Evolutionary conservation across 2,329 filamentous ascomycete species (phyloP).

Genomic region (Pseudogymnoascus sp.): DNA sequence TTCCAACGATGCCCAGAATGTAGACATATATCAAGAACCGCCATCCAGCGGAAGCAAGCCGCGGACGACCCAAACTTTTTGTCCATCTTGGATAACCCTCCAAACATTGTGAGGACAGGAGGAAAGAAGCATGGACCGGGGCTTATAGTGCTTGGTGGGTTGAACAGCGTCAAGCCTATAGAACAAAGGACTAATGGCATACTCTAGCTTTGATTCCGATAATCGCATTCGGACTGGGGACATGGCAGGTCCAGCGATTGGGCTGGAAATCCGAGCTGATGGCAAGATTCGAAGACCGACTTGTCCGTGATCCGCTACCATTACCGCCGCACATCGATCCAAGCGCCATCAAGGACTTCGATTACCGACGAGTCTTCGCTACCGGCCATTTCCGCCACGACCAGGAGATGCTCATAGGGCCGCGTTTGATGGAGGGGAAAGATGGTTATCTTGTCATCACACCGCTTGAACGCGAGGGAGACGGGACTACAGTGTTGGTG

Average conservation of each 20-base stretch:
- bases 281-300: conserved; percentile 83
- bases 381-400: conserved; percentile 74
- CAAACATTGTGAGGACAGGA: conserved; percentile 65
- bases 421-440: conserved; percentile 78
- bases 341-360: conserved; percentile 76
- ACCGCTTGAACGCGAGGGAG: conserved; percentile 66
- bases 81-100: conserved; percentile 81
- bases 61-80: conserved; percentile 73
- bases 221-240: conserved; percentile 82
- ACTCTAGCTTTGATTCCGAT: conserved; percentile 62
- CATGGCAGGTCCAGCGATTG: conserved; percentile 91
- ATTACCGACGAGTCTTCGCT: conserved; percentile 78
- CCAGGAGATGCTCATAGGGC: conserved; percentile 92
- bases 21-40: conserved; percentile 22
- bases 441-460: conserved; percentile 90
- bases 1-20: conserved; percentile 16
- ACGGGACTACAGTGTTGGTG: conserved; percentile 67
- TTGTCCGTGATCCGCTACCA: conserved; percentile 77
- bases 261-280: conserved; percentile 92
- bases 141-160: conserved; percentile 64
- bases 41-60: conserved; percentile 35
- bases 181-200: conserved; percentile 3
- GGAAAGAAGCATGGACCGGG: conserved; percentile 65
- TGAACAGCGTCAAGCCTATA: neutral
- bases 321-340: conserved; percentile 79